phyloP scores from a whole-genome alignment of 805 yeast species.

The Saturnispora saitoi region DNA sequence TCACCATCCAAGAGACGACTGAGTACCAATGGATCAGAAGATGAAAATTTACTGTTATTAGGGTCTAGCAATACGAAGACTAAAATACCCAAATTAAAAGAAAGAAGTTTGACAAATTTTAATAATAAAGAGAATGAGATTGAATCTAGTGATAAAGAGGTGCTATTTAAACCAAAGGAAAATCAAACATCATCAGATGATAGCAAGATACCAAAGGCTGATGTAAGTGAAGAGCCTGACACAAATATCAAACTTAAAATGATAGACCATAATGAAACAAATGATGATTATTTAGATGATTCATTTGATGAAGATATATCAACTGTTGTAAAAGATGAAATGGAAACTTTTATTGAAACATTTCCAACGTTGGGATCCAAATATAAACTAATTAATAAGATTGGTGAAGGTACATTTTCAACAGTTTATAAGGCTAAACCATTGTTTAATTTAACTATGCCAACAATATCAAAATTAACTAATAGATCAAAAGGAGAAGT shows the following conservation, averaged over 20 bases:
- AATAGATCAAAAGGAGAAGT: background rate
- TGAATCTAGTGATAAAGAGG: background rate
- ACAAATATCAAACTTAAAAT: background rate
- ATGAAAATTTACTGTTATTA: background rate
- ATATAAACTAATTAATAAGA: conserved; percentile 37
- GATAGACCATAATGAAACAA: background rate
- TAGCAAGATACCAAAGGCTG: background rate
- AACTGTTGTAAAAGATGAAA: conserved; percentile 29
- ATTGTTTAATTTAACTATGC: conserved; percentile 17
- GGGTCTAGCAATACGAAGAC: background rate
- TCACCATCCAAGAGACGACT: background rate
- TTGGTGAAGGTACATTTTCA: conserved; percentile 83
- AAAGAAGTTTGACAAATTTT: background rate
- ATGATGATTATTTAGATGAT: background rate
- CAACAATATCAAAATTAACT: background rate
- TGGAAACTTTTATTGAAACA: conserved; percentile 20
- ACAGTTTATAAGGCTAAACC: conserved; percentile 57
- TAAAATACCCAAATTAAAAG: background rate
- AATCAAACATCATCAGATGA: background rate
- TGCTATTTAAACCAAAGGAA: background rate
- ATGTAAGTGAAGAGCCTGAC: background rate
- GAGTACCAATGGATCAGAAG: background rate
- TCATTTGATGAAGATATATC: conserved; percentile 12
- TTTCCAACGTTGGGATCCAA: conserved; percentile 26
- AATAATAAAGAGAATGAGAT: background rate